phyloP scores from a whole-genome alignment of 2,329 filamentous ascomycete species.

The Pezicula neosporulosa region DNA sequence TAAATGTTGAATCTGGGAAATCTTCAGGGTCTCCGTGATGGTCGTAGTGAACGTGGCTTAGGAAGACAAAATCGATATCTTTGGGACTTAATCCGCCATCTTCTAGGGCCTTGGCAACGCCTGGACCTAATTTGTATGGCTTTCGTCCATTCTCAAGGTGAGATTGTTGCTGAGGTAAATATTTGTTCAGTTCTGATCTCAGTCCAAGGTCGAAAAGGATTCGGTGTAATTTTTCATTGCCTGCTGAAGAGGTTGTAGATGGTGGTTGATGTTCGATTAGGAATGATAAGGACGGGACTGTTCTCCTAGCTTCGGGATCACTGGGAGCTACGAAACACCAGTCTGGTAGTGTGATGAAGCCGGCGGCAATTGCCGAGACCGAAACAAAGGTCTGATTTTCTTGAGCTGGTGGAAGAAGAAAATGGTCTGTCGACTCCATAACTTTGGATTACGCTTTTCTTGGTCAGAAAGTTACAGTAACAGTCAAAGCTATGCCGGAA shows the following conservation, averaged over 20 bases:
- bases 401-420: constrained; percentile 1
- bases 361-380: constrained; percentile 34
- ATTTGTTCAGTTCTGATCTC: constrained; percentile 39
- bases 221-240: constrained; percentile 19
- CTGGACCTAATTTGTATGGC: constrained; percentile 40
- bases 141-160: constrained; percentile 40
- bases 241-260: constrained; percentile 6
- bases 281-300: constrained; percentile 51
- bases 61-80: constrained; percentile 26
- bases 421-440: no score
- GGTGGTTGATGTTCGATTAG: constrained; percentile 43
- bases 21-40: constrained; percentile 53
- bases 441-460: no score
- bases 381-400: constrained; percentile 24
- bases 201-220: constrained; percentile 53
- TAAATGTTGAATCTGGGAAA: constrained; percentile 43
- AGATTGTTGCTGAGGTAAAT: constrained; percentile 38
- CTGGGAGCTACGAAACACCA: constrained; percentile 41
- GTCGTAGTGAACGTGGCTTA: constrained; percentile 56
- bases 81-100: constrained; percentile 28
- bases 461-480: no score
- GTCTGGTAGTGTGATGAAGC: constrained; percentile 43
- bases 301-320: constrained; percentile 36
- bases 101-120: constrained; percentile 36
- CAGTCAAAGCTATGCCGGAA: no score